Evolutionary conservation across 139 green algal species (phyloP).

Genomic region (Deuterostichococcus epilithicus): DNA sequence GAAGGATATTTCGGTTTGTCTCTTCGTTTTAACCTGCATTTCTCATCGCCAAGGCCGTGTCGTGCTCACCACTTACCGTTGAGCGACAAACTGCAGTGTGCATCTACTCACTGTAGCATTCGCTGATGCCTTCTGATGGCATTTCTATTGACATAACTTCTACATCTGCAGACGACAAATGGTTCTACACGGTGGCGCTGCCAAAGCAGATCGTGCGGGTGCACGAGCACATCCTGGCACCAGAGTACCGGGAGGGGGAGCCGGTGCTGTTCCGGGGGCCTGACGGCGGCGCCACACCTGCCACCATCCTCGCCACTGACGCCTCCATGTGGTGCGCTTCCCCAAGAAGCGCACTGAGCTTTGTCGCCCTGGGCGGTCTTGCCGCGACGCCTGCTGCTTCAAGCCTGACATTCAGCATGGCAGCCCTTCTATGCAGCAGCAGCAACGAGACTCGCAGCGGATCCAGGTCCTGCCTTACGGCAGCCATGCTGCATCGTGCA

Average conservation of each 20-base stretch:
- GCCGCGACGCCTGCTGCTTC: conserved; percentile 10
- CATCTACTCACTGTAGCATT: not conserved
- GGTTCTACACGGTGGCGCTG: conserved; percentile 44
- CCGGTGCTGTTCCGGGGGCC: conserved; percentile 15
- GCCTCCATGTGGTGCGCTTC: conserved; percentile 19
- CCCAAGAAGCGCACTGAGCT: not conserved
- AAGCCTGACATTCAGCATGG: too few species aligned
- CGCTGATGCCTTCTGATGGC: not conserved
- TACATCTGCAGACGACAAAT: conserved; percentile 18
- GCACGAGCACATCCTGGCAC: conserved; percentile 28
- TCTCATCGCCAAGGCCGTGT: too few species aligned
- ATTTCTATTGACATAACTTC: not conserved
- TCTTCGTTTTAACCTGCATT: too few species aligned
- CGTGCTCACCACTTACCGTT: too few species aligned
- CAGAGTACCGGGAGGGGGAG: conserved; percentile 26
- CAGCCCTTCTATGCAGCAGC: too few species aligned
- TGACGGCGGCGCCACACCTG: conserved; percentile 5
- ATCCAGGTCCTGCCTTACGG: too few species aligned
- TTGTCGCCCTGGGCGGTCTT: not conserved
- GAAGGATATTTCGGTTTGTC: not conserved
- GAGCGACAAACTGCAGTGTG: too few species aligned
- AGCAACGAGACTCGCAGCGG: too few species aligned
- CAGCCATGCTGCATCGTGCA: too few species aligned
- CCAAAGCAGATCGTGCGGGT: conserved; percentile 38
- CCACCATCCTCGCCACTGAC: conserved; percentile 32